These are phyloP conservation scores for Fraxinus nigra DNA, from an alignment of 305 asterid species.

Conservation along the genomic window DNA sequence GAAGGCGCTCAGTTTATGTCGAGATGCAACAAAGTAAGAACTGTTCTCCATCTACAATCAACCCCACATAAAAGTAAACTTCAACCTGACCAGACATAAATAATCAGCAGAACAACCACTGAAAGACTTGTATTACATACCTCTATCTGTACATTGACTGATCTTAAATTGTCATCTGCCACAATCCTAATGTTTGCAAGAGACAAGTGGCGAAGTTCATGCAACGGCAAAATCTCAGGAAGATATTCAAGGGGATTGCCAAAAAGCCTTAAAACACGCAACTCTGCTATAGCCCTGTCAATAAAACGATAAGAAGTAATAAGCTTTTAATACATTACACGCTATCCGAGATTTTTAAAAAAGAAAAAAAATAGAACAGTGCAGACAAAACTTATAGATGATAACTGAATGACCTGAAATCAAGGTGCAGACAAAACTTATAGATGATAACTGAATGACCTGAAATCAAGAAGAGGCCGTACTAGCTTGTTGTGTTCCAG, in stretches of 20 bases:
- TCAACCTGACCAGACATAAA: slow-evolving; percentile 25
- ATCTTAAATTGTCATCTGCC: slow-evolving; percentile 84
- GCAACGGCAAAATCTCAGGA: slow-evolving; percentile 90
- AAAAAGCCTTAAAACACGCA: slow-evolving; percentile 85
- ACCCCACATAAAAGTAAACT: slow-evolving; percentile 23
- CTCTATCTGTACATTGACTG: slow-evolving; percentile 95
- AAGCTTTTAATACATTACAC: slow-evolving; percentile 31
- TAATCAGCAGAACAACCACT: slow-evolving; percentile 24
- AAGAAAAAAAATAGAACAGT: not conserved
- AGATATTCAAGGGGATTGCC: slow-evolving; percentile 98
- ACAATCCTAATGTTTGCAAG: slow-evolving; percentile 95
- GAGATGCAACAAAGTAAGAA: slow-evolving; percentile 92
- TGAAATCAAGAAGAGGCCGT: slow-evolving; percentile 98
- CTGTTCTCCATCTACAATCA: slow-evolving; percentile 87
- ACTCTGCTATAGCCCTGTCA: slow-evolving; percentile 86
- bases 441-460: slow-evolving; percentile 50
- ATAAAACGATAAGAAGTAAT: slow-evolving; percentile 44
- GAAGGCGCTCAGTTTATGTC: slow-evolving; percentile 97
- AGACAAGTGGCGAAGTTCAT: slow-evolving; percentile 90
- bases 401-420: slow-evolving; percentile 82
- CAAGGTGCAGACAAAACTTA: slow-evolving; percentile 56
- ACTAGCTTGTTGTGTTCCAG: slow-evolving; percentile 99
- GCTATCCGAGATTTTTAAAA: not conserved
- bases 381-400: slow-evolving; percentile 17
- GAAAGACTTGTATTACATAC: slow-evolving; percentile 41